Evolutionary conservation across 345 rosid species (phyloP), one percentile per base, ranked within the genome.

Genomic region (Camelina neglecta): DNA sequence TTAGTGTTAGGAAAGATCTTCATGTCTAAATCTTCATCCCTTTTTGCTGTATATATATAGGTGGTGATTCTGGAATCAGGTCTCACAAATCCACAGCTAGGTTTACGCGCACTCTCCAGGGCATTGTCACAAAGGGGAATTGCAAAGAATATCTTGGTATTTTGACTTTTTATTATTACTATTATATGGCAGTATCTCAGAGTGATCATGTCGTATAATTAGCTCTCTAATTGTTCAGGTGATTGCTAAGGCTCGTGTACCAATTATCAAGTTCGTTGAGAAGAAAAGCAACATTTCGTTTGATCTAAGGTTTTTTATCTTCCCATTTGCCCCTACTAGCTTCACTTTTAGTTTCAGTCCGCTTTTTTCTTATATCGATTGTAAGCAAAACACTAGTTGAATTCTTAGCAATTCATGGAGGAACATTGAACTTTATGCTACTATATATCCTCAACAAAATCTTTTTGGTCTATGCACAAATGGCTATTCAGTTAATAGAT

Each of bases 191-290:
- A 69, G 60, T 57, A n/a, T 58, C 51, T 60, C 29, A 42, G 12
- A 54, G 55, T 12, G 31, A 54, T 35, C 1, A 8, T 72, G 50
- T 66, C 61, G 68, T 54, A 67, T 50, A 53, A 15, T 47, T 77
- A 23, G 35, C 53, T 49, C 21, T 58, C 23, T 38, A 9, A 65
- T 50, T 76, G 57, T 71, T 10, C 77, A 92, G 97, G 97, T 95
- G 62, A 92, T 95, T 76, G 97, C 87, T 31, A 89, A 86, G 78
- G 99, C 99, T 33, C 96, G 99, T 31, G 96, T 95, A 54, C 99
- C 99, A 13, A 95, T 95, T 73, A 72, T 95, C 71, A 95, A 95
- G 81, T 95, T 95, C 71, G 83, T 92, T 12, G 97, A 95, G 80
- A 95, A 85, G 86, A 87, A 75, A 81, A 95, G 97, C 69, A 84